phyloP scores from a whole-genome alignment of 179 eudicot genomes.

The Gypsophila paniculata region DNA sequence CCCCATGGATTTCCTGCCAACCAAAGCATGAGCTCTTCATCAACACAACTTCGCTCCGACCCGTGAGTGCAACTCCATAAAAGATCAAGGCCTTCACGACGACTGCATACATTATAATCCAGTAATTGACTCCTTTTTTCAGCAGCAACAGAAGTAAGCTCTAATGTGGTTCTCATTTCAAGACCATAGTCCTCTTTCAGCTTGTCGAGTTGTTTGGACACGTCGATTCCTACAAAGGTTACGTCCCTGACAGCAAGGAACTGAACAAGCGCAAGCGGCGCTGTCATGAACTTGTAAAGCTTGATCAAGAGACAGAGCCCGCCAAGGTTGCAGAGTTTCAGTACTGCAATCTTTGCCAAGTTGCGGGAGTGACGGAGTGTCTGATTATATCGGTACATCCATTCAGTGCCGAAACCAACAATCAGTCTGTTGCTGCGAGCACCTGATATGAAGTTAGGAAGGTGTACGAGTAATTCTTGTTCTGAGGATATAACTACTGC shows the following conservation, averaged over 20 bases:
- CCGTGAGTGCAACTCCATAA: not conserved
- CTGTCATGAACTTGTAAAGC: not conserved
- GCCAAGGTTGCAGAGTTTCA: not conserved
- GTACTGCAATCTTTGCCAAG: not conserved
- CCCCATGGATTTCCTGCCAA: too few relatives aligned
- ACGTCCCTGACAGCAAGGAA: slow-evolving; percentile 7
- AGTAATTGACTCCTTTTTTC: too few relatives aligned
- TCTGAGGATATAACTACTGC: not conserved
- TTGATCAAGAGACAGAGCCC: slow-evolving; percentile 7
- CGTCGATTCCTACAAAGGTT: not conserved
- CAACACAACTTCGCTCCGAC: too few relatives aligned
- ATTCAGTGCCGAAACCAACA: slow-evolving; percentile 14
- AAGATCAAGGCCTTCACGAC: not conserved
- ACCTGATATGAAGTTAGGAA: slow-evolving; percentile 10
- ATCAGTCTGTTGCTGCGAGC: not conserved
- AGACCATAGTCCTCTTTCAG: slow-evolving; percentile 17
- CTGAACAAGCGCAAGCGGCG: not conserved
- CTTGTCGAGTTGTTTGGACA: slow-evolving; percentile 14
- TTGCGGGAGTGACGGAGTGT: not conserved
- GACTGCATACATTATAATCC: too few relatives aligned
- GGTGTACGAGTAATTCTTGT: not conserved
- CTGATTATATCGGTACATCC: not conserved
- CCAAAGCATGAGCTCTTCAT: too few relatives aligned
- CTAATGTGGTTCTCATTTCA: slow-evolving; percentile 11
- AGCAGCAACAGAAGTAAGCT: not conserved